These are phyloP conservation scores for Lunularia cruciata DNA, from an alignment of 225 moss, liverwort and hornwort species.

Conservation along the genomic window DNA sequence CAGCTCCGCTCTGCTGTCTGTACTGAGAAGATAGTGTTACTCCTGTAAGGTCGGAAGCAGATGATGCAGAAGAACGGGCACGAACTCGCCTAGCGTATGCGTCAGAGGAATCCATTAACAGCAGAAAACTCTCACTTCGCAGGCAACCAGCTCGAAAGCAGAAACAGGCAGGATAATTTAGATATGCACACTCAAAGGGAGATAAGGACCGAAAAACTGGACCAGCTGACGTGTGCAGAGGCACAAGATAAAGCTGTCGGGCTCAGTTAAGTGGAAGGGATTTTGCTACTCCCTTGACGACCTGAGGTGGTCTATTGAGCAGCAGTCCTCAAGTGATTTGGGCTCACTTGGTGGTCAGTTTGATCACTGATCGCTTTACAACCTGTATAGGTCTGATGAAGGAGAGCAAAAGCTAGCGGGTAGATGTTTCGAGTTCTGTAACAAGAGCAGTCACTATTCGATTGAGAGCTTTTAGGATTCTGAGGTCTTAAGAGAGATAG, in stretches of 20 bases:
- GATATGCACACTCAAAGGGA: neutral
- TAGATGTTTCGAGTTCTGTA: conserved; percentile 1
- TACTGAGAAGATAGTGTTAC: conserved; percentile 8
- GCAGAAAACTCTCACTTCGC: neutral
- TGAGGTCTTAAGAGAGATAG: conserved; percentile 10
- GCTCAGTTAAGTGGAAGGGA: too few species aligned
- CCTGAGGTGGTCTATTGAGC: neutral
- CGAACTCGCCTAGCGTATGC: conserved; percentile 21
- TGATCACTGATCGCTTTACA: neutral
- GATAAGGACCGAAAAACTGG: neutral
- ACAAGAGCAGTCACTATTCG: conserved; percentile 4
- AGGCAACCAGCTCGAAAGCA: neutral
- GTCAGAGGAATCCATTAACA: conserved; percentile 25
- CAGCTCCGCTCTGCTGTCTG: neutral
- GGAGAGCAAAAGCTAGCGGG: neutral
- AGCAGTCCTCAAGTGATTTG: neutral
- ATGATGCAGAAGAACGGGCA: neutral
- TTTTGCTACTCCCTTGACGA: neutral
- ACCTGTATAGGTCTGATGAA: neutral
- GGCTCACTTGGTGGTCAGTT: neutral
- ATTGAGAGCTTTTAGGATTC: neutral
- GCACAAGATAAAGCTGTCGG: too few species aligned
- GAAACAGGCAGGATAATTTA: neutral
- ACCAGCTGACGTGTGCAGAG: neutral
- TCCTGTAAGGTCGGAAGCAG: neutral